phyloP scores from a whole-genome alignment of 1,284 basidiomycete genomes.

The Ganoderma sinense region DNA sequence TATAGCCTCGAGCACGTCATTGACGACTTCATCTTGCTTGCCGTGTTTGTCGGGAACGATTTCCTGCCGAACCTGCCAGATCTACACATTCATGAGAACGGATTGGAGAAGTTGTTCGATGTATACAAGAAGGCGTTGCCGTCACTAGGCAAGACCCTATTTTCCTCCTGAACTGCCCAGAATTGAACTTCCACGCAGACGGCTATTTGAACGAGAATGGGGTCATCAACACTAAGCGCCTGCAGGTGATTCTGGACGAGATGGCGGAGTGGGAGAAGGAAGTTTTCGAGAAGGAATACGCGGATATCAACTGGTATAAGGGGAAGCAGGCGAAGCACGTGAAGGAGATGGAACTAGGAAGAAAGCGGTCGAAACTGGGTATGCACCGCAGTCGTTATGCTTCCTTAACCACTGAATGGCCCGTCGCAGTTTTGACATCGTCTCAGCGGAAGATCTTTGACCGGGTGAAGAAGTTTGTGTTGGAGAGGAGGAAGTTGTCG shows the following conservation, averaged over 20 bases:
- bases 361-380: slow-evolving; percentile 62
- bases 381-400: slow-evolving; percentile 28
- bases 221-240: slow-evolving; percentile 78
- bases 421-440: slow-evolving; percentile 66
- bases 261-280: slow-evolving; percentile 90
- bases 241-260: slow-evolving; percentile 91
- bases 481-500: slow-evolving; percentile 55
- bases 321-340: slow-evolving; percentile 85
- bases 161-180: neutral
- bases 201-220: slow-evolving; percentile 96
- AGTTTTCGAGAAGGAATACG: slow-evolving; percentile 90
- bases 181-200: slow-evolving; percentile 51
- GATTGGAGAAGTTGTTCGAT: slow-evolving; percentile 90
- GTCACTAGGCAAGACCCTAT: slow-evolving; percentile 63
- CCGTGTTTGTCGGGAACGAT: slow-evolving; percentile 97
- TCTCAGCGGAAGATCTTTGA: slow-evolving; percentile 82
- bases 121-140: slow-evolving; percentile 95
- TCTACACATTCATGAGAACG: slow-evolving; percentile 98
- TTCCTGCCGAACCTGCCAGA: slow-evolving; percentile 97
- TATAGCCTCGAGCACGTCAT: slow-evolving; percentile 94
- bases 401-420: neutral
- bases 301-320: slow-evolving; percentile 90
- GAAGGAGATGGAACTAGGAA: slow-evolving; percentile 61
- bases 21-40: slow-evolving; percentile 97
- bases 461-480: slow-evolving; percentile 78